Conservation (phyloP, 345 rosid species). For the Schrenkiella parvula region DNA sequence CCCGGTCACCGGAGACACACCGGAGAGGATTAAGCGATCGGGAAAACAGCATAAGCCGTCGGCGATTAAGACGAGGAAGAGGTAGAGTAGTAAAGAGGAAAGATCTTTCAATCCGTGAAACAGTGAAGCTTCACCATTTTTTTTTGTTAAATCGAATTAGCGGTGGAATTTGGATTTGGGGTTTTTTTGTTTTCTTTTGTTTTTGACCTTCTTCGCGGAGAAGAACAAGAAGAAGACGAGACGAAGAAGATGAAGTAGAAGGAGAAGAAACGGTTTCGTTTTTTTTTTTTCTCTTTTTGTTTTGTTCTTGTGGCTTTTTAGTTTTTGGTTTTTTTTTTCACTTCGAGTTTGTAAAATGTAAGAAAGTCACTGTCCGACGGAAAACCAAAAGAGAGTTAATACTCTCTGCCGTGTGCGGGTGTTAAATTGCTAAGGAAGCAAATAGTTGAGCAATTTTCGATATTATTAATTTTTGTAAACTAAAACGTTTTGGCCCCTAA, state of each 20-base stretch:
- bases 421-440: not conserved
- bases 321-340: not conserved
- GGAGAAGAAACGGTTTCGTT: constrained; percentile 34
- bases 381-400: not conserved
- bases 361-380: not conserved
- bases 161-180: constrained; percentile 34
- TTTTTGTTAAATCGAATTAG: not conserved
- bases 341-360: not conserved
- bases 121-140: constrained; percentile 9
- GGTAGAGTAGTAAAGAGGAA: not conserved
- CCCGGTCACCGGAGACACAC: constrained; percentile 57
- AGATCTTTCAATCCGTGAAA: constrained; percentile 8
- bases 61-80: not conserved
- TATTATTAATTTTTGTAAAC: too few species aligned
- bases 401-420: not conserved
- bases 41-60: constrained; percentile 43
- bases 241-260: constrained; percentile 14
- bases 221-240: constrained; percentile 28
- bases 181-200: not conserved
- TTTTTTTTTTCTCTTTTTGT: not conserved
- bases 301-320: not conserved
- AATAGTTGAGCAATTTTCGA: not conserved
- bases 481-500: too few species aligned
- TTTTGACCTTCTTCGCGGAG: constrained; percentile 37
- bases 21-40: constrained; percentile 45